These are phyloP conservation scores for Willaertia magna DNA, from an alignment of 208 protist species.

Conservation along the genomic window DNA sequence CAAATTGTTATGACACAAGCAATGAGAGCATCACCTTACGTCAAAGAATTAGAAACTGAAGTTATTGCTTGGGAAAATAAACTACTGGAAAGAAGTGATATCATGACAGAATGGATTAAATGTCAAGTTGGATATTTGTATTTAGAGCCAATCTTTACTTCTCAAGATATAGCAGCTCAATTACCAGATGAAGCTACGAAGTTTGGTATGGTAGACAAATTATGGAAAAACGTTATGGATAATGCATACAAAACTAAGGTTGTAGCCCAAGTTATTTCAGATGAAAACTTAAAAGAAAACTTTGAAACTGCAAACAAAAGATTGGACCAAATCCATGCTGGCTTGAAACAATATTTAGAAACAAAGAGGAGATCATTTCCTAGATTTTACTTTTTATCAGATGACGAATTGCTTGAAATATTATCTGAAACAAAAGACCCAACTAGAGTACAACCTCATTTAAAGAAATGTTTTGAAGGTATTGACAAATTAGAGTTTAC, in stretches of 20 bases:
- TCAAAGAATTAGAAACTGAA: conserved; percentile 63
- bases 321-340: conserved; percentile 66
- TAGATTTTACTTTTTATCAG: conserved; percentile 78
- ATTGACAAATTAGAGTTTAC: conserved; percentile 76
- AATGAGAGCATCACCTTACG: conserved; percentile 72
- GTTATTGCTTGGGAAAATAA: conserved; percentile 74
- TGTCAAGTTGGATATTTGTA: conserved; percentile 89
- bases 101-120: conserved; percentile 85
- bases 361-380: conserved; percentile 67
- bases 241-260: conserved; percentile 44
- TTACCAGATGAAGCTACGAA: conserved; percentile 82
- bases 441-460: conserved; percentile 78
- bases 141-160: conserved; percentile 87
- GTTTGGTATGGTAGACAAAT: conserved; percentile 72
- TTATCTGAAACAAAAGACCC: conserved; percentile 84
- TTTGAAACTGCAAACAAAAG: conserved; percentile 60
- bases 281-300: conserved; percentile 71
- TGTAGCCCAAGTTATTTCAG: conserved; percentile 69
- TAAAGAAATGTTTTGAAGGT: conserved; percentile 89
- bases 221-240: conserved; percentile 82
- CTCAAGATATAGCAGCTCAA: conserved; percentile 83
- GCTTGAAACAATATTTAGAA: conserved; percentile 70
- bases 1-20: conserved; percentile 86
- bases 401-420: conserved; percentile 74
- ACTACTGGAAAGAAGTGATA: conserved; percentile 75